These are phyloP conservation scores for Dryas octopetala DNA, from an alignment of 306 rosid species.

Conservation along the genomic window DNA sequence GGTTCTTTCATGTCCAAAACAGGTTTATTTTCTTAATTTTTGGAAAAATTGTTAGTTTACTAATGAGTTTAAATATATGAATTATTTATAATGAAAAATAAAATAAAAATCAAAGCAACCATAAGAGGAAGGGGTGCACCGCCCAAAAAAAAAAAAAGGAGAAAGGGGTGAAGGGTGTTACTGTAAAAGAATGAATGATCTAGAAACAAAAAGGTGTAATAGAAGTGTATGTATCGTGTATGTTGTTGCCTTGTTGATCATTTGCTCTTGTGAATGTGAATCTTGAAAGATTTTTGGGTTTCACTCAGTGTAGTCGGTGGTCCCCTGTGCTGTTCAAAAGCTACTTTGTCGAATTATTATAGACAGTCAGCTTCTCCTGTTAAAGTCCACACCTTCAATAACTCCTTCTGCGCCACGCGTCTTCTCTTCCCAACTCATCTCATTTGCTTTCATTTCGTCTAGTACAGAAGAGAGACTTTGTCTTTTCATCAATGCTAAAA, in stretches of 20 bases:
- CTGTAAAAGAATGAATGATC: not conserved
- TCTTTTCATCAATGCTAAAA: not conserved
- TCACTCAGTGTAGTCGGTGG: constrained; percentile 36
- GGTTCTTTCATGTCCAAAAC: no score
- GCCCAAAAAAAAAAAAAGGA: no score
- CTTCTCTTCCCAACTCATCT: constrained; percentile 16
- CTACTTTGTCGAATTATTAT: constrained; percentile 63
- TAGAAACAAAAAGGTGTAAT: not conserved
- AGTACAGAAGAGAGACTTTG: not conserved
- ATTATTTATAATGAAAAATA: no score
- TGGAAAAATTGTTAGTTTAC: no score
- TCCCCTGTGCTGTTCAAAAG: constrained; percentile 35
- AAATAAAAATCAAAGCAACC: not conserved
- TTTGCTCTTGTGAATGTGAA: not conserved
- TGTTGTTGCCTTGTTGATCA: not conserved
- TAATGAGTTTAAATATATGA: no score
- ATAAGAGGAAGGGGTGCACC: not conserved
- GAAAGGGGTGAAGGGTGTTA: constrained; percentile 17
- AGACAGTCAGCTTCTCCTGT: constrained; percentile 8
- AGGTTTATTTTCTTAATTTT: no score
- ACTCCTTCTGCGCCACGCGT: constrained; percentile 53
- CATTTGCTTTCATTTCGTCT: constrained; percentile 3
- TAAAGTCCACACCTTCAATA: constrained; percentile 26
- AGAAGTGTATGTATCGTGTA: not conserved
- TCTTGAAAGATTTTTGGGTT: constrained; percentile 16